Evolutionary conservation across 257 asterid genomes (phyloP), one percentile per base, ranked within the genome.

Genomic region (Agastache rugosa): DNA sequence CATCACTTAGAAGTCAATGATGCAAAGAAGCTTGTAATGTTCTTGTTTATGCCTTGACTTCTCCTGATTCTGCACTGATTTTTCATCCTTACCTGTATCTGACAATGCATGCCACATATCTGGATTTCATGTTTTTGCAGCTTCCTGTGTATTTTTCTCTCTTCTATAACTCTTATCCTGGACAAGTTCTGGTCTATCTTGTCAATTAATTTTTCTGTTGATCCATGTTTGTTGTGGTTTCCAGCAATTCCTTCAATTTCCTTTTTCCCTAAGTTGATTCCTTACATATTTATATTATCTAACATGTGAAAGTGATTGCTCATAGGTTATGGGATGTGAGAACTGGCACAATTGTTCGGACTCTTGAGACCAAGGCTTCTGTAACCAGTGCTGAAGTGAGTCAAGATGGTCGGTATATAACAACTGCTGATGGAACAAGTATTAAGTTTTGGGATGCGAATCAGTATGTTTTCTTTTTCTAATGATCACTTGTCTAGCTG

Each of bases 311-410:
- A 51, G 73, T 54, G 41, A 15, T 14, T 60, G 68, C 27, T n/a
- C 22, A 56, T 76, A 94, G 99, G 87, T 85, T 95, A 71, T 95
- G 98, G 99, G 99, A 92, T 85, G 96, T 92, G 81, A 85, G 96
- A 90, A 94, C 86, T 74, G 96, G 98, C 42, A 79, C 89, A 67
- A 83, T 95, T 78, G 96, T 91, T 73, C 91, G 87, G 70, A 92
- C 92, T 14, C 98, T 95, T 59, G 97, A 92, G 83, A 95, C 98
- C 54, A 83, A 86, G 76, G 88, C 94, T 9, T 83, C 93, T 23
- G 96, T 92, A 50, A 92, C 97, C 66, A 92, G 99, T 78, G 93
- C 93, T 73, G 99, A 95, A 92, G 99, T 92, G 78, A 92, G 98
- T 86, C 96, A 77, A 84, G 99, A 95, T 76, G 96, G 97, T 34